A percentile compares a stretch with the other conserved stretches of the same genome.
Conservation (phyloP, 352 stramenopile species). For the Aphanomyces euteiches region DNA sequence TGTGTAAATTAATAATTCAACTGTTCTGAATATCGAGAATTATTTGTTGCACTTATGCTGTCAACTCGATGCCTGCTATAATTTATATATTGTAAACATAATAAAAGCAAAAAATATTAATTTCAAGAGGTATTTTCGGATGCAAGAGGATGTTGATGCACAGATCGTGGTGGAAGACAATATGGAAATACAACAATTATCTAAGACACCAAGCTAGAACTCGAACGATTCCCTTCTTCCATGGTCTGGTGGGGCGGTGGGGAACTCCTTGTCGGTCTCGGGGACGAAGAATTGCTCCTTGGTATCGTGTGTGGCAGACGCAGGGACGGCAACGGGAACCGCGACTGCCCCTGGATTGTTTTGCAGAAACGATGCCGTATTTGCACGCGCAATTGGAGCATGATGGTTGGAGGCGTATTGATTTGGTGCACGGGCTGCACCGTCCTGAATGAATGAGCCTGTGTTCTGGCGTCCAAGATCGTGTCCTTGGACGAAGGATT, state of each 20-base stretch:
- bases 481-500: constrained; percentile 17
- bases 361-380: constrained; percentile 15
- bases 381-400: neutral
- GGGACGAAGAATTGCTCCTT: constrained; percentile 30
- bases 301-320: neutral
- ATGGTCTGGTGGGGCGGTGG: neutral
- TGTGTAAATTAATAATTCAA: neutral
- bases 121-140: too few relatives aligned
- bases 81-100: too few relatives aligned
- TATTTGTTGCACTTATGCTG: too few relatives aligned
- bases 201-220: constrained; percentile 13
- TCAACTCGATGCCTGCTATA: too few relatives aligned
- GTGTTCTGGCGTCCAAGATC: constrained; percentile 6
- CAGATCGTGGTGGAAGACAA: too few relatives aligned
- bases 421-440: neutral
- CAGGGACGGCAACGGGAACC: neutral
- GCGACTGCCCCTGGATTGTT: neutral
- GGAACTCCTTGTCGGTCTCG: constrained; percentile 10
- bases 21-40: neutral
- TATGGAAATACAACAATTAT: neutral
- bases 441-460: neutral
- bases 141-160: too few relatives aligned
- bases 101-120: too few relatives aligned
- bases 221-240: constrained; percentile 29
- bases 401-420: constrained; percentile 9